Percentiles rank a stretch among this genome's conserved stretches.
Evolutionary conservation across 2,329 filamentous ascomycete species (phyloP).

Genomic region (Nannizzia gypsea): DNA sequence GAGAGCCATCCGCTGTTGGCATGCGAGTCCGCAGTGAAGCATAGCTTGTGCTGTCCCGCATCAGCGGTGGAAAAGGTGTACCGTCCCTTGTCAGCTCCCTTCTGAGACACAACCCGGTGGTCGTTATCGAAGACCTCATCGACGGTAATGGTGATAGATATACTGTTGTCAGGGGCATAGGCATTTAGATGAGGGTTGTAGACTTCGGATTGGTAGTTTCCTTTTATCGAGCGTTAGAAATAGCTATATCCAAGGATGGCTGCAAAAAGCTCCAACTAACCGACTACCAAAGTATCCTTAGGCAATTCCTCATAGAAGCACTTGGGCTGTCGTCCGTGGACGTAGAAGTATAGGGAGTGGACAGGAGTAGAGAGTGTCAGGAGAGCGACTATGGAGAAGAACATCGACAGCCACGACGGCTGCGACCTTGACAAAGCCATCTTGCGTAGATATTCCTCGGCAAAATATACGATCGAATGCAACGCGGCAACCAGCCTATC

Average conservation of each 20-base stretch:
- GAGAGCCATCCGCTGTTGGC: conserved; percentile 61
- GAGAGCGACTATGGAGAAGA: conserved; percentile 53
- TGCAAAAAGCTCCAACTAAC: conserved; percentile 26
- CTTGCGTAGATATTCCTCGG: not conserved
- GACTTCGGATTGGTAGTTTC: conserved; percentile 78
- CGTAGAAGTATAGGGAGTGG: conserved; percentile 88
- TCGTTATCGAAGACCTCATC: conserved; percentile 96
- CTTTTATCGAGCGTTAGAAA: conserved; percentile 27
- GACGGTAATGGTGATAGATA: conserved; percentile 82
- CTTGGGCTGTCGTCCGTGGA: conserved; percentile 73
- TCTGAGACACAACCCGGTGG: conserved; percentile 87
- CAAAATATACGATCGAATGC: not conserved
- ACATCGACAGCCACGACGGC: conserved; percentile 29
- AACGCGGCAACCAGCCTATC: not conserved
- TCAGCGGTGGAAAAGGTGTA: conserved; percentile 96
- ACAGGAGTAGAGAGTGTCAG: conserved; percentile 50
- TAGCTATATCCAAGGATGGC: not conserved
- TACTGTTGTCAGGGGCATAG: conserved; percentile 61
- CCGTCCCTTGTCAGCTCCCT: conserved; percentile 60
- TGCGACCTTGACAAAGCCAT: conserved; percentile 29
- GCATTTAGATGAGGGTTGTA: conserved; percentile 57
- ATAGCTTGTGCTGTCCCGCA: conserved; percentile 89
- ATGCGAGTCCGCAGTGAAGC: conserved; percentile 71
- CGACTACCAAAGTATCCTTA: conserved; percentile 92
- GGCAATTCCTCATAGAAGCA: conserved; percentile 98